Conservation (phyloP, 192 early-diverging fungal species). For the Mortierella claussenii region DNA sequence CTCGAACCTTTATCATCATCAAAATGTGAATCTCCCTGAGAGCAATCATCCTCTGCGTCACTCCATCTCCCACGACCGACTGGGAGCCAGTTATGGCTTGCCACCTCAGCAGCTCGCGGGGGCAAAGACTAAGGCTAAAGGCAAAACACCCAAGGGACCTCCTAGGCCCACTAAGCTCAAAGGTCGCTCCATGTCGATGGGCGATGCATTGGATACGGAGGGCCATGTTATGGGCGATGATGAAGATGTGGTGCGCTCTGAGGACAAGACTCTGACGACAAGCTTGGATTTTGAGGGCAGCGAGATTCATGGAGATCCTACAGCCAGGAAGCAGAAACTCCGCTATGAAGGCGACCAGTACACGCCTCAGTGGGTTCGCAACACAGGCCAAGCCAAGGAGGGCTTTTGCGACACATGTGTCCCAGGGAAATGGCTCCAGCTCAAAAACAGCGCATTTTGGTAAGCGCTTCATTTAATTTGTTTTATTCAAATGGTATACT, state of each 20-base stretch:
- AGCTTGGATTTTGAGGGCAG: conserved; percentile 54
- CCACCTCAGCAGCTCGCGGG: conserved; percentile 5
- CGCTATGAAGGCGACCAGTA: conserved; percentile 79
- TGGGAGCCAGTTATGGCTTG: conserved; percentile 27
- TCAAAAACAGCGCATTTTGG: conserved; percentile 92
- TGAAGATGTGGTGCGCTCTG: conserved; percentile 15
- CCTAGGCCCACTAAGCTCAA: conserved; percentile 17
- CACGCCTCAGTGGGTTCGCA: conserved; percentile 87
- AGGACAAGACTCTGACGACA: conserved; percentile 6
- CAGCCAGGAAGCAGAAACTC: conserved; percentile 77
- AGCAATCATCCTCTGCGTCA: conserved; percentile 32
- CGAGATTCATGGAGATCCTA: conserved; percentile 59
- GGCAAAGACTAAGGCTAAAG: conserved; percentile 28
- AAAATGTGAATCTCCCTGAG: conserved; percentile 18
- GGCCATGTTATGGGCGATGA: conserved; percentile 24
- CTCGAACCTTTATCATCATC: conserved; percentile 23
- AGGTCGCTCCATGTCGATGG: conserved; percentile 48
- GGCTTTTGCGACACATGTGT: conserved; percentile 86
- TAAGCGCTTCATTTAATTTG: too few species aligned
- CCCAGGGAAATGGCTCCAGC: conserved; percentile 87
- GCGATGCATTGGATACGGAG: conserved; percentile 33
- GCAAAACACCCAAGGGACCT: conserved; percentile 13
- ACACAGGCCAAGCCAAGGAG: conserved; percentile 78
- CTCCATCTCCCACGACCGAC: conserved; percentile 33
- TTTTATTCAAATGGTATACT: too few species aligned